Percentiles rank a stretch among this genome's conserved stretches.
Conservation (phyloP, 768 basidiomycete species). For the button mushroom (Agaricus bisporus) region DNA sequence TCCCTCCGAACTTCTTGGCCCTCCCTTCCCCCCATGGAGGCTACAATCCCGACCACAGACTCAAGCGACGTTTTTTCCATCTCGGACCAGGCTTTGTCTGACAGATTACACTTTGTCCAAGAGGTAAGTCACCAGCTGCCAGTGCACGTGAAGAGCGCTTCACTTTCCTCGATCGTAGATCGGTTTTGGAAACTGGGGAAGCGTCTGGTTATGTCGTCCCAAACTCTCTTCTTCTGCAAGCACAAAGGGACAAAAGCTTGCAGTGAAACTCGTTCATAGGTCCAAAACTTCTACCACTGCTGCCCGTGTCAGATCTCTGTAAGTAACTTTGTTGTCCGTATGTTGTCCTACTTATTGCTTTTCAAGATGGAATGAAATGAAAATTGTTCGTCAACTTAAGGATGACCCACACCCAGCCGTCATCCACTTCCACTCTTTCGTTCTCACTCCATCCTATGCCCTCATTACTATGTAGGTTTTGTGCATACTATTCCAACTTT, state of each 20-base stretch:
- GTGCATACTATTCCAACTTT: neutral
- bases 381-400: conserved; percentile 83
- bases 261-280: conserved; percentile 91
- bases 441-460: conserved; percentile 87
- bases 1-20: conserved; percentile 55
- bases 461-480: conserved; percentile 82
- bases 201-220: conserved; percentile 75
- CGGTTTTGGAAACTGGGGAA: conserved; percentile 92
- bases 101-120: conserved; percentile 68
- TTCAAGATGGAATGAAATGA: conserved; percentile 96
- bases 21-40: conserved; percentile 41
- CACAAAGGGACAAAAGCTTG: conserved; percentile 54
- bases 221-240: conserved; percentile 38
- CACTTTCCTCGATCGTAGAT: conserved; percentile 40
- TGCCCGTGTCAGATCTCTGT: conserved; percentile 86
- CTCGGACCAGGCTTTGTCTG: conserved; percentile 64
- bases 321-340: conserved; percentile 21
- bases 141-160: neutral
- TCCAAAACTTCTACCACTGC: conserved; percentile 81
- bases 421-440: conserved; percentile 90
- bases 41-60: conserved; percentile 24
- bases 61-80: conserved; percentile 66
- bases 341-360: neutral
- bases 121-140: conserved; percentile 40
- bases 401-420: conserved; percentile 86